Evolutionary conservation across 257 asterid genomes (phyloP), one percentile per base, ranked within the genome.

Genomic region (Gardenia jasminoides): DNA sequence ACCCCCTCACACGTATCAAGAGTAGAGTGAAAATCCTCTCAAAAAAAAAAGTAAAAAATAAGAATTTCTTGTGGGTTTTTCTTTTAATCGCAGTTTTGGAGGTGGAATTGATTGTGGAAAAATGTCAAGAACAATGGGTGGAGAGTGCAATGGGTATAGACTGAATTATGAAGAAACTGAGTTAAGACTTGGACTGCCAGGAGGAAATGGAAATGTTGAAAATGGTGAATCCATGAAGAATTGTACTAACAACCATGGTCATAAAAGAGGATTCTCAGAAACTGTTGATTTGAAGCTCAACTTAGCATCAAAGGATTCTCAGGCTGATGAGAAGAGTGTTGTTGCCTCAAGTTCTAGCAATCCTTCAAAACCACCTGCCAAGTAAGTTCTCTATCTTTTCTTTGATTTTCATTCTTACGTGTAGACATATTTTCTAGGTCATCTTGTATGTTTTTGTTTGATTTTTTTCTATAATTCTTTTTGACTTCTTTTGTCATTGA

Each of bases 211-310:
- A n/a, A 83, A n/a, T 33, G 6, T 22, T 70, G 83, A 76, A 64
- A 69, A 16, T 0, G 74, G 48, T 30, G 79, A 54, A 3, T 10
- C 12, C 2, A 41, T 52, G 36, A 79, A 44, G 44, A 76, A 77
- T 17, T 74, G 64, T 67, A 26, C 47, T 50, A 17, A 10, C 0
- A 61, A 24, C 69, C 31, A 66, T 31, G 59, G 64, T 7, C 81
- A 82, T 48, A 89, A 89, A 80, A 85, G 90, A 75, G 90, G 82
- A 3, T 89, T 87, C 59, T 80, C 85, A 6, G 83, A 87, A 77
- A 87, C 90, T 62, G 84, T 85, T 64, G 90, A 85, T 75, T 80
- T 87, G 85, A 88, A 87, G 85, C 84, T 88, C 24, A 83, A 88
- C 30, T 74, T 88, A 11, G 84, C 84, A 7, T 78, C 85, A 2